Conservation (phyloP, 1,139 yeast genomes). For the Saccharomycopsis hybrid region DNA sequence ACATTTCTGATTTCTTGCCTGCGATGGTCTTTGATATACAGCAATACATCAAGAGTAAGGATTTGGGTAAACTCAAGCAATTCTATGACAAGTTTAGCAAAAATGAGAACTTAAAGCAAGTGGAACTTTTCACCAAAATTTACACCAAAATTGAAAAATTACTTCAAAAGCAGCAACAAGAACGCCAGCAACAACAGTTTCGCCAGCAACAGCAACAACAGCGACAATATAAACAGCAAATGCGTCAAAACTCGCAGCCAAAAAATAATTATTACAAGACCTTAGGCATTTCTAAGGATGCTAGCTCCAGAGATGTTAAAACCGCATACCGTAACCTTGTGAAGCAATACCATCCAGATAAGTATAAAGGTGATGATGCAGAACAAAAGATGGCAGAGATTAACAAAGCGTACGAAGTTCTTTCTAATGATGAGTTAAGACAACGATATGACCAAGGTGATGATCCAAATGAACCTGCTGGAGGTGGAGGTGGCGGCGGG, state of each 20-base stretch:
- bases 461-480: constrained; percentile 46
- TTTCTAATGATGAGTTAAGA: constrained; percentile 60
- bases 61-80: constrained; percentile 22
- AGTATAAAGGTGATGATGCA: constrained; percentile 67
- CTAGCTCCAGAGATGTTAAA: constrained; percentile 68
- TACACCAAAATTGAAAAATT: constrained; percentile 30
- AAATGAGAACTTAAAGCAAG: constrained; percentile 23
- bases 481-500: constrained; percentile 15
- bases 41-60: constrained; percentile 21
- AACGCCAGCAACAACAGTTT: constrained; percentile 41
- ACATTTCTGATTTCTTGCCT: constrained; percentile 22
- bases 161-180: constrained; percentile 34
- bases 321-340: constrained; percentile 77
- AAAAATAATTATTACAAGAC: constrained; percentile 77
- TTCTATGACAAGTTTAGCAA: constrained; percentile 22
- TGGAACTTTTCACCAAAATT: constrained; percentile 18
- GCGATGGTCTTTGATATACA: constrained; percentile 23
- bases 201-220: constrained; percentile 46
- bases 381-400: constrained; percentile 86
- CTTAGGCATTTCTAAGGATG: constrained; percentile 59
- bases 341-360: constrained; percentile 86
- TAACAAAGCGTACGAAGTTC: constrained; percentile 86
- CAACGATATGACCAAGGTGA: constrained; percentile 61
- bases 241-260: constrained; percentile 34
- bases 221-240: constrained; percentile 35